Percentiles rank a stretch among this genome's conserved stretches.
These are phyloP conservation scores for Arachis stenosperma DNA, from an alignment of 306 rosid species.

Conservation along the genomic window DNA sequence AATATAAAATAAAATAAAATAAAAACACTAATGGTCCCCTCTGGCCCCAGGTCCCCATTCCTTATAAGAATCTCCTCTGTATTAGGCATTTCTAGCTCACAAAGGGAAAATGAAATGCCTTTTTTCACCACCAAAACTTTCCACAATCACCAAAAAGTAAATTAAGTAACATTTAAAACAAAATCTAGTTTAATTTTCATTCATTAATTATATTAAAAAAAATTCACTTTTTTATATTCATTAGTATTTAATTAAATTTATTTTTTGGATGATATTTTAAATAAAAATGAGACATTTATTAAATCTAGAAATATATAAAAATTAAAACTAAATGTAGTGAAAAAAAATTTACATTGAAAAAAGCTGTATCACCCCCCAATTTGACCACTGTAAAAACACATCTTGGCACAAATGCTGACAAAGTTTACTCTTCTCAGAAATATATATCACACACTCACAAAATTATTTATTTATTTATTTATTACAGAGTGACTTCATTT, in stretches of 20 bases:
- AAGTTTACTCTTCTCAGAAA: constrained; percentile 27
- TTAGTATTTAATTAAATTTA: no score
- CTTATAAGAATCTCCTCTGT: constrained; percentile 43
- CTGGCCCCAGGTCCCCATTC: constrained; percentile 4
- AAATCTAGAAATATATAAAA: no score
- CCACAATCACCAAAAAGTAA: neutral
- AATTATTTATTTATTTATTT: neutral
- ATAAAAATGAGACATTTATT: no score
- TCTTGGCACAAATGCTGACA: constrained; percentile 37
- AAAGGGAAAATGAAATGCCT: constrained; percentile 27
- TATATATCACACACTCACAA: constrained; percentile 23
- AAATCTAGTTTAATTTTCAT: no score
- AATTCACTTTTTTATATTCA: no score
- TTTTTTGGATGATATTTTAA: no score
- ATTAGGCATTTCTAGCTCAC: constrained; percentile 43
- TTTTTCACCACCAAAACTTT: constrained; percentile 40
- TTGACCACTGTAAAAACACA: constrained; percentile 39
- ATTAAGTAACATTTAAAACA: no score
- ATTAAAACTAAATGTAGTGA: no score
- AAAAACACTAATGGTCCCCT: constrained; percentile 41
- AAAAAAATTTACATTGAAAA: constrained; percentile 30
- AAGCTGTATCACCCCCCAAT: constrained; percentile 6
- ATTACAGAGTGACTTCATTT: constrained; percentile 21
- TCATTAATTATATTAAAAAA: no score
- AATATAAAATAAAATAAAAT: neutral